Conservation (phyloP, 2,329 filamentous ascomycete species). For the Alternaria brassicae region DNA sequence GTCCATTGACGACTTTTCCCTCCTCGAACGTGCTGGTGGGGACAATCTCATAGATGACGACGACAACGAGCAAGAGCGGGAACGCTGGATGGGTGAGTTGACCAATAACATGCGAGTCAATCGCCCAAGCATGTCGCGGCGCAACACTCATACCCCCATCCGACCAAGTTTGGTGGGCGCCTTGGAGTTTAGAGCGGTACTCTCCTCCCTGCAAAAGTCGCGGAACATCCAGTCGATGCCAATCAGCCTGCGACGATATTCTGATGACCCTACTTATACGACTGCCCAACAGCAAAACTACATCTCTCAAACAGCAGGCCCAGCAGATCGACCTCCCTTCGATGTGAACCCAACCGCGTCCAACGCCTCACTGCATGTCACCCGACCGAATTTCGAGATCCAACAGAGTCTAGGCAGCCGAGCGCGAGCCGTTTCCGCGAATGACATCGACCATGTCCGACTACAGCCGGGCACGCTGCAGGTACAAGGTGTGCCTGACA, state of each 20-base stretch:
- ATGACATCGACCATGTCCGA: slow-evolving; percentile 59
- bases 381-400: slow-evolving; percentile 42
- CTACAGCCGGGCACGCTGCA: slow-evolving; percentile 51
- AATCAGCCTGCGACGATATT: slow-evolving; percentile 73
- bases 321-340: slow-evolving; percentile 50
- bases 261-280: slow-evolving; percentile 64
- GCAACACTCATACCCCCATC: slow-evolving; percentile 81
- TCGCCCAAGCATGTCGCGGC: slow-evolving; percentile 70
- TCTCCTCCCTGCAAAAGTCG: slow-evolving; percentile 85
- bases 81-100: slow-evolving; percentile 77
- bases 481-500: slow-evolving; percentile 37
- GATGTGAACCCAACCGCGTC: slow-evolving; percentile 32
- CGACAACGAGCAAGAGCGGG: slow-evolving; percentile 68
- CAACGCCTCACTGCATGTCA: slow-evolving; percentile 28
- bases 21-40: slow-evolving; percentile 65
- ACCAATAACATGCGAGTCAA: slow-evolving; percentile 91
- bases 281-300: slow-evolving; percentile 57
- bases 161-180: slow-evolving; percentile 92
- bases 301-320: slow-evolving; percentile 58
- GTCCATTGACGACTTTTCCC: slow-evolving; percentile 69
- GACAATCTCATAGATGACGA: slow-evolving; percentile 63
- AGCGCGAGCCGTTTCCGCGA: slow-evolving; percentile 65
- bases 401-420: slow-evolving; percentile 38
- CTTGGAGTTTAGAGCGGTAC: slow-evolving; percentile 88
- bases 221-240: slow-evolving; percentile 75